Percentiles rank a stretch among this genome's conserved stretches.
Evolutionary conservation across 2,329 filamentous ascomycete genomes (phyloP).

Genomic region (Fusarium anguioides): DNA sequence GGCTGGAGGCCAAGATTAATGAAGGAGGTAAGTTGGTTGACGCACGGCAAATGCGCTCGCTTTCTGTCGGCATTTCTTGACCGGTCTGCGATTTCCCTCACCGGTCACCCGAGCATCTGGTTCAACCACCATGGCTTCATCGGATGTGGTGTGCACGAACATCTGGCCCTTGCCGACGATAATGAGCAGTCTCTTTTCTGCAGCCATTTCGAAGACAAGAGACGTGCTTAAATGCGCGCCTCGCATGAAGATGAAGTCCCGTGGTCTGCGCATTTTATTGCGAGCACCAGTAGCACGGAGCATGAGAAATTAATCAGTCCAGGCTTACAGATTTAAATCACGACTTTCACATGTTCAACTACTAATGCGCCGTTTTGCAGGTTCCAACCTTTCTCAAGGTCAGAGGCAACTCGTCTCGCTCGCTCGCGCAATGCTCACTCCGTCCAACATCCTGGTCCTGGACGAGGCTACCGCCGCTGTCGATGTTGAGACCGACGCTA

Average conservation of each 20-base stretch:
- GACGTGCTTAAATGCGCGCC: constrained; percentile 51
- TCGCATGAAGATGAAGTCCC: constrained; percentile 49
- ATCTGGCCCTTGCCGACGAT: constrained; percentile 21
- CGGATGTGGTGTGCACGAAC: constrained; percentile 15
- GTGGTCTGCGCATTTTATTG: constrained; percentile 39
- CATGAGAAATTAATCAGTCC: background rate
- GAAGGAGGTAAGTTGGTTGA: constrained; percentile 85
- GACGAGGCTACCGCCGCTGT: constrained; percentile 92
- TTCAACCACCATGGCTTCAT: constrained; percentile 26
- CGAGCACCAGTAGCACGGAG: constrained; percentile 5
- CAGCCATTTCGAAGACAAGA: constrained; percentile 22
- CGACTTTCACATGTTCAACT: constrained; percentile 21
- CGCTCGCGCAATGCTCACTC: constrained; percentile 91
- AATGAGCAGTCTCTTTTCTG: constrained; percentile 30
- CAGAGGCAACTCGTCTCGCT: constrained; percentile 95
- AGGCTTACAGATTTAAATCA: background rate
- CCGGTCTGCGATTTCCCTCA: constrained; percentile 22
- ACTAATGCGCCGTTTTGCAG: constrained; percentile 56
- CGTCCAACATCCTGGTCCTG: constrained; percentile 95
- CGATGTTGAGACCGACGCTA: constrained; percentile 74
- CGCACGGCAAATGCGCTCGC: constrained; percentile 31
- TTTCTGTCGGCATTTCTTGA: constrained; percentile 43
- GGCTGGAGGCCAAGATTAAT: constrained; percentile 88
- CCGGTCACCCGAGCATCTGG: constrained; percentile 35
- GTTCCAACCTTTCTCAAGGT: constrained; percentile 94